Percentiles rank a stretch among this genome's conserved stretches.
Conservation (phyloP, 805 yeast genomes). For the Candida nanaspora region DNA sequence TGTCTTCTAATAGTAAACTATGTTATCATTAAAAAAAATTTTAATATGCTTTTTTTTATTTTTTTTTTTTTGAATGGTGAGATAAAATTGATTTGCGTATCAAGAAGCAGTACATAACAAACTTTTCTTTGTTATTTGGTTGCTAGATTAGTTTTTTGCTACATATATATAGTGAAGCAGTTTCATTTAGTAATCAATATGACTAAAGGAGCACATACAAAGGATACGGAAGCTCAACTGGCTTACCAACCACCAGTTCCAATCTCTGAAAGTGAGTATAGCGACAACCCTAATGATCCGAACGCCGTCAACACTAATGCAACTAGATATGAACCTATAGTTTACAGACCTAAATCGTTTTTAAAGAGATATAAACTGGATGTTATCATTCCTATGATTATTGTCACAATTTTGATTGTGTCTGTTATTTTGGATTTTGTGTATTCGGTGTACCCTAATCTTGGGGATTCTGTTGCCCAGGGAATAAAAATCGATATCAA, state of each 20-base stretch:
- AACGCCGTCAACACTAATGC: background rate
- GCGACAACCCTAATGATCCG: background rate
- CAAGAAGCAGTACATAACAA: no score
- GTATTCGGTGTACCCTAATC: constrained; percentile 15
- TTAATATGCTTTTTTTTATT: background rate
- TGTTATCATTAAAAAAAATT: background rate
- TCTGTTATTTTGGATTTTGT: constrained; percentile 7
- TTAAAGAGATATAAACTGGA: constrained; percentile 12
- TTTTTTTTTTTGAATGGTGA: background rate
- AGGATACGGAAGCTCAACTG: background rate
- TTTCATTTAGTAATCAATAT: background rate
- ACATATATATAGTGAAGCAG: no score
- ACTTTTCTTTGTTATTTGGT: no score
- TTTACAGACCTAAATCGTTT: constrained; percentile 1
- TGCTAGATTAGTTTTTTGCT: no score
- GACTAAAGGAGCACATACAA: background rate
- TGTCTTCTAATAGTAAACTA: no score
- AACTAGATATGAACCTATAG: background rate
- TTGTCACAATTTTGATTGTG: constrained; percentile 9
- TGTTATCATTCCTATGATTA: constrained; percentile 18
- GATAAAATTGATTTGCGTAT: no score
- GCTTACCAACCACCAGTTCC: background rate
- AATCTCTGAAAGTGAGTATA: background rate
- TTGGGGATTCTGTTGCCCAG: constrained; percentile 24
- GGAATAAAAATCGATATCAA: constrained; percentile 25